Evolutionary conservation across 768 basidiomycete genomes (phyloP), one percentile per base, ranked within the genome.

Genomic region (Kwoniella dejecticola): DNA sequence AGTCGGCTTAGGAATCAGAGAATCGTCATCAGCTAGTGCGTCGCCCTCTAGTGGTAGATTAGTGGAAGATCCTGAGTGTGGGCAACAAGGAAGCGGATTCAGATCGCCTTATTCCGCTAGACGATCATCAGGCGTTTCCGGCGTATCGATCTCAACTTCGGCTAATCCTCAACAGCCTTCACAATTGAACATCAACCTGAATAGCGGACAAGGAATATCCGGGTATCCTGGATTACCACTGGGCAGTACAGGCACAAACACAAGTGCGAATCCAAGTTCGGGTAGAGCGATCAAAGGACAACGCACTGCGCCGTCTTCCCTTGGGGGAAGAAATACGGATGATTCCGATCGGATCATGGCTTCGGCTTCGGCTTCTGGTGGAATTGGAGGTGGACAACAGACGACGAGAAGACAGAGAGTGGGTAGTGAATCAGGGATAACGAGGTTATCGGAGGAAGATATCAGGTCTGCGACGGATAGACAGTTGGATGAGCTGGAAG

Each of bases 1-100:
- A 27, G 60, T 62, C 12, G 60, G 60, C 5, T 44, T 55, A 21
- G 52, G 53, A 17, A 62, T 62, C 15, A 54, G 42, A 41, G 52
- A 38, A 21, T 52, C 50, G 19, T 52, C 50, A 8, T 52, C 50
- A 21, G 21, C 19, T 17, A 12, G 10, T n/a, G 15, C 30, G 30
- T 7, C 44, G 42, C 29, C 21, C 31, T 12, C 48, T 50, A n/a
- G n/a, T n/a, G 19, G 24, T 19, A 30, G 13, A 19, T 8, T 50
- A n/a, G 48, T 41, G n/a, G 24, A 26, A 15, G 41, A 23, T 8
- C 6, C 6, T n/a, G 41, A 42, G 6, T n/a, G n/a, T n/a, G n/a
- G 19, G 41, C 41, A 42, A 42, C 7, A 8, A 13, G 40, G 57
- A 11, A 36, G 19, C 26, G 45, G 27, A 2, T n/a, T 17, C 27